These are phyloP conservation scores for Monilinia fructigena DNA, from an alignment of 2,329 filamentous ascomycete species.

Conservation along the genomic window DNA sequence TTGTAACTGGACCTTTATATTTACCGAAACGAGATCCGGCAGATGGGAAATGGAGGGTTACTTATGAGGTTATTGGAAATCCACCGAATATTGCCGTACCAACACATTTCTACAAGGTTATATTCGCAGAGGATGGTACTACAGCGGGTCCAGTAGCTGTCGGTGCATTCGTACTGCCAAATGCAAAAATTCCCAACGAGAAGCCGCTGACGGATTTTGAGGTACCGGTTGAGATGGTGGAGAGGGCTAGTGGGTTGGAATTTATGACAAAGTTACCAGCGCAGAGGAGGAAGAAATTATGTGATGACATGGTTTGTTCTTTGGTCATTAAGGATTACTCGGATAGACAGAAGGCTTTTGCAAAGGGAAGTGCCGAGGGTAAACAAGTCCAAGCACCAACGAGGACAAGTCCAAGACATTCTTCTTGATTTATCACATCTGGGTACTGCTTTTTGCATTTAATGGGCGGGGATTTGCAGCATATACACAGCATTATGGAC, in stretches of 20 bases:
- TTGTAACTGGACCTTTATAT: slow-evolving; percentile 93
- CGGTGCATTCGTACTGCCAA: slow-evolving; percentile 92
- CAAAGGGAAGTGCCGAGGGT: slow-evolving; percentile 30
- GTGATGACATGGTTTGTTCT: slow-evolving; percentile 80
- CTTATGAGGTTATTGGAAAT: slow-evolving; percentile 91
- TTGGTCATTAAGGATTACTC: slow-evolving; percentile 79
- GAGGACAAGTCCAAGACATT: slow-evolving; percentile 38
- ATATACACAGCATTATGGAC: slow-evolving; percentile 17
- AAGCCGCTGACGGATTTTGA: slow-evolving; percentile 91
- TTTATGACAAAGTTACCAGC: slow-evolving; percentile 79
- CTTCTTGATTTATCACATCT: slow-evolving; percentile 23
- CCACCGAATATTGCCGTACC: slow-evolving; percentile 94
- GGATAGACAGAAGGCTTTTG: slow-evolving; percentile 58
- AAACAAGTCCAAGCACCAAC: slow-evolving; percentile 28
- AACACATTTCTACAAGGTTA: slow-evolving; percentile 99
- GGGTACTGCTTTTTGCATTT: slow-evolving; percentile 16
- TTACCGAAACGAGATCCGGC: slow-evolving; percentile 75
- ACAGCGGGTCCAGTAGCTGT: slow-evolving; percentile 74
- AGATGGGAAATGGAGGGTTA: slow-evolving; percentile 94
- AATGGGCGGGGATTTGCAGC: slow-evolving; percentile 26
- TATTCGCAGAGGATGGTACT: slow-evolving; percentile 84
- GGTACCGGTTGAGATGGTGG: slow-evolving; percentile 88
- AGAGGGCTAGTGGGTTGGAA: slow-evolving; percentile 87
- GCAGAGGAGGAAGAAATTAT: slow-evolving; percentile 73
- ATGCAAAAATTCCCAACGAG: slow-evolving; percentile 80